phyloP scores from a whole-genome alignment of 768 basidiomycete species.

The Amanita molliuscula region DNA sequence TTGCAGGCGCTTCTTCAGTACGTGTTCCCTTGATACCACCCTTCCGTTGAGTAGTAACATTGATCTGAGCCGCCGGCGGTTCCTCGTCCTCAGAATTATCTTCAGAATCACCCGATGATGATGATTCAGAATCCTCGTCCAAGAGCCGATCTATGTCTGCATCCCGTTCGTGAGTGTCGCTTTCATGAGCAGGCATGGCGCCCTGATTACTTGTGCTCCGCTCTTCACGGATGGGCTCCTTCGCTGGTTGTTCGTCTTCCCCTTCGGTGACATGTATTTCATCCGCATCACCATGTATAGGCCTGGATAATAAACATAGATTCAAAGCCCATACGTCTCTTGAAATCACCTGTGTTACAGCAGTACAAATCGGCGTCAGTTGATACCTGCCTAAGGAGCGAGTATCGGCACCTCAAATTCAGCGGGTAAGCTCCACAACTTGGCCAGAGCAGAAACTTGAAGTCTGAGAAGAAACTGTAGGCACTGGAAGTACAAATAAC shows the following conservation, averaged over 20 bases:
- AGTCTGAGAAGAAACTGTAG: constrained; percentile 73
- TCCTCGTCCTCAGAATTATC: constrained; percentile 23
- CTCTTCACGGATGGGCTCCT: constrained; percentile 7
- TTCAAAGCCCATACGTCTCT: constrained; percentile 76
- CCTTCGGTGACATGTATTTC: constrained; percentile 17
- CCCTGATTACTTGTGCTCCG: background rate
- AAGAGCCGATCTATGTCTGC: constrained; percentile 32
- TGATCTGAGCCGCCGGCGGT: constrained; percentile 8
- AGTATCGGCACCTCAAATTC: constrained; percentile 59
- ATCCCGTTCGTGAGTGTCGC: constrained; percentile 6
- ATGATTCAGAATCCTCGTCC: constrained; percentile 31
- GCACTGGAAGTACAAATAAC: constrained; percentile 76
- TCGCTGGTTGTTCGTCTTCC: constrained; percentile 16
- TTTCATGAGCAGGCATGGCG: background rate
- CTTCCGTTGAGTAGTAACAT: constrained; percentile 9
- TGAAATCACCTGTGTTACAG: constrained; percentile 45
- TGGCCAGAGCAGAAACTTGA: constrained; percentile 54
- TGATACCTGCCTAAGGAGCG: background rate
- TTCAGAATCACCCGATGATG: constrained; percentile 26
- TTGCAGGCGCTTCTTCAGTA: constrained; percentile 28
- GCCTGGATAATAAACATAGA: constrained; percentile 48
- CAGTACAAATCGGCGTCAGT: background rate
- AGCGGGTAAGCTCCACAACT: constrained; percentile 60
- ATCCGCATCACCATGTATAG: constrained; percentile 53
- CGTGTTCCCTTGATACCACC: constrained; percentile 10